Conservation (phyloP, 371 early-diverging fungal species). For the Apophysomyces variabilis region DNA sequence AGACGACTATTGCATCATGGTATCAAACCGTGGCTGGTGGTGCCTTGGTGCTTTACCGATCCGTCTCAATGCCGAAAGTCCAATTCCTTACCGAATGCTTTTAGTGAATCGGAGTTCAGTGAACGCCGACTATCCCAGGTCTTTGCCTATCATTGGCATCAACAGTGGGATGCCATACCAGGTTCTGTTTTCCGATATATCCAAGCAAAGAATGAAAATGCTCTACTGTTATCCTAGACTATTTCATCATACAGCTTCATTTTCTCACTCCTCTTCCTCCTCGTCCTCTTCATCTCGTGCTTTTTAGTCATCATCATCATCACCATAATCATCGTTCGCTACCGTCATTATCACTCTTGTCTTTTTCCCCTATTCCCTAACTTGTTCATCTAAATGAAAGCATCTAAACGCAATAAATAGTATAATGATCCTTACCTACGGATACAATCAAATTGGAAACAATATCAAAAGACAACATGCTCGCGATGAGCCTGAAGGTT, state of each 20-base stretch:
- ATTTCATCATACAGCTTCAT: background rate
- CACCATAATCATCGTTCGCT: too few species aligned
- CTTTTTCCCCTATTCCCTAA: too few species aligned
- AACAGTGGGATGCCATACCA: constrained; percentile 4
- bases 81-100: constrained; percentile 25
- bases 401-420: too few species aligned
- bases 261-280: background rate
- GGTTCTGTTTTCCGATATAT: background rate
- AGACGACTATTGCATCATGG: constrained; percentile 35
- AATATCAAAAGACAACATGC: too few species aligned
- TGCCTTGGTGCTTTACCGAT: constrained; percentile 58
- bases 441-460: too few species aligned
- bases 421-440: too few species aligned
- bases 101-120: background rate
- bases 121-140: constrained; percentile 8
- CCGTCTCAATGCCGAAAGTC: constrained; percentile 39
- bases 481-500: too few species aligned
- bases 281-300: too few species aligned
- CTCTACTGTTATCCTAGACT: background rate
- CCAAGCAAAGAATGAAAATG: background rate
- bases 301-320: too few species aligned
- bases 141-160: constrained; percentile 25
- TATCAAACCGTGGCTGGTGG: constrained; percentile 39
- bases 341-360: background rate
- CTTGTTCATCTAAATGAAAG: too few species aligned